Evolutionary conservation across 2,329 filamentous ascomycete genomes (phyloP), one percentile per base, ranked within the genome.

Genomic region (Cadophora sp.): DNA sequence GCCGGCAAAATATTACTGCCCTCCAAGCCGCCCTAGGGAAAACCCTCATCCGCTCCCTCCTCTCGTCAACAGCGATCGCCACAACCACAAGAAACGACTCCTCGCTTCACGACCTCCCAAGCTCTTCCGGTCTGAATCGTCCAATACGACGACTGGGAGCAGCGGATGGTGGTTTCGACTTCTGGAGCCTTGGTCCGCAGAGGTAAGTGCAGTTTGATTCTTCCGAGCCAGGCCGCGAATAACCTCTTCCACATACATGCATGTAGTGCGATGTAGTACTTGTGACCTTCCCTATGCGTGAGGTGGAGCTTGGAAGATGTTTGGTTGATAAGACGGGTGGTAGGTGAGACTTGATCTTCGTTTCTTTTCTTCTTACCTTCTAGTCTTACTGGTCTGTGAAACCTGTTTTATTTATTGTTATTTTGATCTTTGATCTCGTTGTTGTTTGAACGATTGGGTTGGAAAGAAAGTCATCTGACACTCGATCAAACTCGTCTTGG

Each of bases 171-270:
- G 20, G 56, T 43, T 59, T 59, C 7, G 9, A 18, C 30, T 27
- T 45, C 36, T 59, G 39, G 56, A 27, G 56, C 16, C 56, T 43
- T 27, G 36, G 41, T 45, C 22, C 22, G 24, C 3, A 30, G 56
- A 45, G 16, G 24, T 45, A 45, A 5, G 24, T 45, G 55, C 9
- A 41, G 18, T 41, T 24, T 14, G 20, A 43, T 58, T 58, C n/a
- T 14, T n/a, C 36, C 43, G 47, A 45, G 16, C 22, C 59, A 56
- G 41, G 62, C 66, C 66, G 66, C 48, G 59, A 62, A 65, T 68
- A 68, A 56, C 58, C 66, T 68, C 66, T 65, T 68, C 64, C 64
- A 65, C 36, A 14, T n/a, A n/a, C n/a, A n/a, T n/a, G n/a, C n/a
- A n/a, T n/a, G 18, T 6, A 30, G 27, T 30, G 27, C 27, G 27